Percentiles rank a stretch among this genome's conserved stretches.
These are phyloP conservation scores for Cucurbita argyrosperma DNA, from an alignment of 306 rosid genomes.

Conservation along the genomic window DNA sequence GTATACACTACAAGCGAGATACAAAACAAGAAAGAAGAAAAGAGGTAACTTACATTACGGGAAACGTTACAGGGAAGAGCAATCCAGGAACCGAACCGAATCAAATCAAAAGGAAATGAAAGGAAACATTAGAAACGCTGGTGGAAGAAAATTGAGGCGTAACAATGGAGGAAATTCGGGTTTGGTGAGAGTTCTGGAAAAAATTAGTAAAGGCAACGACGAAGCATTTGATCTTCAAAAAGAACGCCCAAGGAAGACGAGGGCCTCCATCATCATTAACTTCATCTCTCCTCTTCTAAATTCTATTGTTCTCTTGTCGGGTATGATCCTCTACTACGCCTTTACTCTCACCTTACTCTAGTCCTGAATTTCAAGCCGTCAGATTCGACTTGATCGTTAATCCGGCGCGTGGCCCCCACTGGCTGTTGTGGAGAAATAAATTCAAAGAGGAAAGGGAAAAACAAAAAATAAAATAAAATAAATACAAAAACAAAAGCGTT, in stretches of 20 bases:
- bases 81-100: not conserved
- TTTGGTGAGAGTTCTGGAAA: not conserved
- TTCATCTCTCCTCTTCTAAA: constrained; percentile 1
- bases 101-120: not conserved
- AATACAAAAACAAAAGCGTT: not conserved
- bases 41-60: not conserved
- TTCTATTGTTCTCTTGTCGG: not conserved
- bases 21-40: not conserved
- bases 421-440: not conserved
- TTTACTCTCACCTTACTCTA: not conserved
- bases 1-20: not conserved
- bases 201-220: constrained; percentile 4
- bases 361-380: not conserved
- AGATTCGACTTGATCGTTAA: not conserved
- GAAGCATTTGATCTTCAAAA: not conserved
- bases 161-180: not conserved
- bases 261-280: not conserved
- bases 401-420: not conserved
- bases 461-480: not conserved
- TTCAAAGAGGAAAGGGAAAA: not conserved
- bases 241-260: not conserved
- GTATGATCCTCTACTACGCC: not conserved
- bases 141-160: not conserved
- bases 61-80: not conserved
- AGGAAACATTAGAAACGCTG: not conserved